Percentiles rank a stretch among this genome's conserved stretches.
phyloP scores from a whole-genome alignment of 371 early-diverging fungal genomes.

The Cokeromyces recurvatus region DNA sequence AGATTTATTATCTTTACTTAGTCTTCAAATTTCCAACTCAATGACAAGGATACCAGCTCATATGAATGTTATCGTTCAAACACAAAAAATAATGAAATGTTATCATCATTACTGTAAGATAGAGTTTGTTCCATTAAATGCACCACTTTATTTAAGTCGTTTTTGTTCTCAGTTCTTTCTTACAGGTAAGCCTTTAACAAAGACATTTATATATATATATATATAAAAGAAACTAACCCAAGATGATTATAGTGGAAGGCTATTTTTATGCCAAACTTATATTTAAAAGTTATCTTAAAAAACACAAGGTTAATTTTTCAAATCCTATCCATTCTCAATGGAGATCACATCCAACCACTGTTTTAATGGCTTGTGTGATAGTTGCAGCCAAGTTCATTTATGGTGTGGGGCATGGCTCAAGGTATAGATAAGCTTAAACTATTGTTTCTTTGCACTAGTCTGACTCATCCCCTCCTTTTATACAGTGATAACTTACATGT shows the following conservation, averaged over 20 bases:
- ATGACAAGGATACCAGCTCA: no score
- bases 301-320: not conserved
- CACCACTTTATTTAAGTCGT: conserved; percentile 16
- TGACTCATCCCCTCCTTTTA: no score
- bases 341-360: not conserved
- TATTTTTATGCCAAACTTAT: conserved; percentile 14
- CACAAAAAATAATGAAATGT: not conserved
- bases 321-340: not conserved
- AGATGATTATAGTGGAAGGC: conserved; percentile 14
- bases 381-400: conserved; percentile 15
- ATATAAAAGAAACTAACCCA: not conserved
- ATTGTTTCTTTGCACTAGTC: no score
- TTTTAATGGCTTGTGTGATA: conserved; percentile 13
- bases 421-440: conserved; percentile 1
- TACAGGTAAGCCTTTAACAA: conserved; percentile 17
- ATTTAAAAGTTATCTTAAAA: conserved; percentile 1
- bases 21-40: no score
- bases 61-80: not conserved
- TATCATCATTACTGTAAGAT: not conserved
- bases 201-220: not conserved
- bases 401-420: conserved; percentile 9
- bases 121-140: conserved; percentile 14
- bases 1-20: not conserved
- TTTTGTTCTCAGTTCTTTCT: conserved; percentile 22
- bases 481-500: no score